These are phyloP conservation scores for Macrophomina pseudophaseolina DNA, from an alignment of 2,329 filamentous ascomycete species.

Conservation along the genomic window DNA sequence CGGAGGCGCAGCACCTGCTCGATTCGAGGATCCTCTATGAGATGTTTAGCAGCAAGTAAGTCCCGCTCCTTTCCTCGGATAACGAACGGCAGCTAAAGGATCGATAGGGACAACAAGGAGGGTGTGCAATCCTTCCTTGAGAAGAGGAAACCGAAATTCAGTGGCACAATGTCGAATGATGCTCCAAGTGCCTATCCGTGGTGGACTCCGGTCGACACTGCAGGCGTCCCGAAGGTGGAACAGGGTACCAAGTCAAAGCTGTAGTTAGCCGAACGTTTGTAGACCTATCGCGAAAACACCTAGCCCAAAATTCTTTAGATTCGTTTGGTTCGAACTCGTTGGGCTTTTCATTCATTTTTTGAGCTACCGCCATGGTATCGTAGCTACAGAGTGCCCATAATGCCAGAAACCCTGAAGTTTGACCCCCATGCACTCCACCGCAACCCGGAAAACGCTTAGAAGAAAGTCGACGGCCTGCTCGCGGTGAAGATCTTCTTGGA, in stretches of 20 bases:
- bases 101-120: slow-evolving; percentile 65
- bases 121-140: slow-evolving; percentile 72
- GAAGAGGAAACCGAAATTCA: slow-evolving; percentile 69
- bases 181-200: slow-evolving; percentile 68
- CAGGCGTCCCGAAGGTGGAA: slow-evolving; percentile 45
- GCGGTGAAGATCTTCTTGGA: slow-evolving; percentile 92
- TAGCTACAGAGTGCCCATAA: slow-evolving; percentile 47
- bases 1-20: slow-evolving; percentile 73
- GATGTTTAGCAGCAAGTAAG: slow-evolving; percentile 57
- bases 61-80: slow-evolving; percentile 21
- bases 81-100: slow-evolving; percentile 22
- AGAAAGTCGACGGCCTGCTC: slow-evolving; percentile 95
- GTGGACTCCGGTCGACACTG: slow-evolving; percentile 65
- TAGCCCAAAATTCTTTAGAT: background rate
- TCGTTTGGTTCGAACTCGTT: slow-evolving; percentile 27
- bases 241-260: slow-evolving; percentile 4
- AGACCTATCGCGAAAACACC: background rate
- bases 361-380: slow-evolving; percentile 32
- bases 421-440: slow-evolving; percentile 43
- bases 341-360: slow-evolving; percentile 52
- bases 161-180: slow-evolving; percentile 64
- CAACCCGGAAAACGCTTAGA: slow-evolving; percentile 66
- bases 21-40: slow-evolving; percentile 70
- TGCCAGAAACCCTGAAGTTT: slow-evolving; percentile 41
- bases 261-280: background rate